Conservation (phyloP, 2,329 filamentous ascomycete species). For the Ceratocystis huliohia region DNA sequence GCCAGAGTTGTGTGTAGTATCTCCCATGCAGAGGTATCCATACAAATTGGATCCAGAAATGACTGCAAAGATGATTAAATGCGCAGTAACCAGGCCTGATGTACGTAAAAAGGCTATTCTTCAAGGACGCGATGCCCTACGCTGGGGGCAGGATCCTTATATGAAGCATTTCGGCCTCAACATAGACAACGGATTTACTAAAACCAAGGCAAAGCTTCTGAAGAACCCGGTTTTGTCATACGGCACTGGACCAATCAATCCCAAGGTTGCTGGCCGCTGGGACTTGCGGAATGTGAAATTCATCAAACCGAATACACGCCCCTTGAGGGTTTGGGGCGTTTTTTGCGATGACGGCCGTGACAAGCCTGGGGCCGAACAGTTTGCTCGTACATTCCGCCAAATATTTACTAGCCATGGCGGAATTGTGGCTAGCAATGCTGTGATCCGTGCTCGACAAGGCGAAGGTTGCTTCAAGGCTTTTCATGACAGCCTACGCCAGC, state of each 20-base stretch:
- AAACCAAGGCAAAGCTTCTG: slow-evolving; percentile 58
- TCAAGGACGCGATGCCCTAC: slow-evolving; percentile 51
- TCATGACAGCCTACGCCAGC: neutral
- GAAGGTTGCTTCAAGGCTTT: neutral
- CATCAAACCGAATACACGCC: slow-evolving; percentile 45
- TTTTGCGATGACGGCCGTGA: slow-evolving; percentile 39
- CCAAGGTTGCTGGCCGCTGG: slow-evolving; percentile 65
- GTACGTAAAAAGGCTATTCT: slow-evolving; percentile 57
- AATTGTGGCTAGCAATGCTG: slow-evolving; percentile 28
- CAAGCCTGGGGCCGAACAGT: slow-evolving; percentile 29
- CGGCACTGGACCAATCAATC: slow-evolving; percentile 40
- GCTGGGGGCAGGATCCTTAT: slow-evolving; percentile 56
- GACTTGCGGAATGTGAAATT: slow-evolving; percentile 63
- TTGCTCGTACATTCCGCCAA: slow-evolving; percentile 33
- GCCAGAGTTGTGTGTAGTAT: slow-evolving; percentile 45
- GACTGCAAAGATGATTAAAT: slow-evolving; percentile 82
- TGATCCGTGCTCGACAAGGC: slow-evolving; percentile 25
- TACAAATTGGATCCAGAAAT: slow-evolving; percentile 51
- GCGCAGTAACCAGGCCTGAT: slow-evolving; percentile 66
- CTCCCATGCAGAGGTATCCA: slow-evolving; percentile 45
- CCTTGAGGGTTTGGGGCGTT: slow-evolving; percentile 59
- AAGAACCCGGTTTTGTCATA: slow-evolving; percentile 42
- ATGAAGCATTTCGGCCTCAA: slow-evolving; percentile 61
- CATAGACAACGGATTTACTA: slow-evolving; percentile 51
- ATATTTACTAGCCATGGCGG: slow-evolving; percentile 41